Evolutionary conservation across 257 asterid genomes (phyloP).

Genomic region (Solanum neorickii): DNA sequence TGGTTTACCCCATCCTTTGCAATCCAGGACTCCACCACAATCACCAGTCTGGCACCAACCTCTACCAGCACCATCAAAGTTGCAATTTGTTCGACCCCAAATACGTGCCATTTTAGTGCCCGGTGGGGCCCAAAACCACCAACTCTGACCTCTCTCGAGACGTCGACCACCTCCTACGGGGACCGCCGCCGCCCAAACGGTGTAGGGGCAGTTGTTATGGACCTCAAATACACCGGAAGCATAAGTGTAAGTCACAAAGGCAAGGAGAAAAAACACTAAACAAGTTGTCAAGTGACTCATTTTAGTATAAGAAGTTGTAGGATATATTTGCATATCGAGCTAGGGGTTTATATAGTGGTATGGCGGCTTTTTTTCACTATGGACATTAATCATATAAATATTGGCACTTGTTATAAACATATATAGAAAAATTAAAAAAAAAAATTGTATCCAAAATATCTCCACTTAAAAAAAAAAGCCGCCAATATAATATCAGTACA

Average conservation of each 20-base stretch:
- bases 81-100: slow-evolving; percentile 67
- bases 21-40: slow-evolving; percentile 39
- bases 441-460: neutral
- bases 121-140: slow-evolving; percentile 15
- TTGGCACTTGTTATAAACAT: neutral
- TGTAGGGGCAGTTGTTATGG: slow-evolving; percentile 16
- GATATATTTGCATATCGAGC: neutral
- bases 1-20: slow-evolving; percentile 28
- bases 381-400: neutral
- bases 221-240: slow-evolving; percentile 19
- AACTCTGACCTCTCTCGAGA: slow-evolving; percentile 17
- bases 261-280: neutral
- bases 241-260: neutral
- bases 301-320: neutral
- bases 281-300: neutral
- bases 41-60: slow-evolving; percentile 60
- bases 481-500: neutral
- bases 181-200: slow-evolving; percentile 27
- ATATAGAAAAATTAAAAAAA: neutral
- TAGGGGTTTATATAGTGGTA: neutral
- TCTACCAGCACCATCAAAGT: slow-evolving; percentile 31
- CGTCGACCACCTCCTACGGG: slow-evolving; percentile 10
- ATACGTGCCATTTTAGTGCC: slow-evolving; percentile 24
- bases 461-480: neutral
- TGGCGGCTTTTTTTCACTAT: neutral